Evolutionary conservation across 2,329 filamentous ascomycete genomes (phyloP).

Genomic region (Fusarium nelsonii): DNA sequence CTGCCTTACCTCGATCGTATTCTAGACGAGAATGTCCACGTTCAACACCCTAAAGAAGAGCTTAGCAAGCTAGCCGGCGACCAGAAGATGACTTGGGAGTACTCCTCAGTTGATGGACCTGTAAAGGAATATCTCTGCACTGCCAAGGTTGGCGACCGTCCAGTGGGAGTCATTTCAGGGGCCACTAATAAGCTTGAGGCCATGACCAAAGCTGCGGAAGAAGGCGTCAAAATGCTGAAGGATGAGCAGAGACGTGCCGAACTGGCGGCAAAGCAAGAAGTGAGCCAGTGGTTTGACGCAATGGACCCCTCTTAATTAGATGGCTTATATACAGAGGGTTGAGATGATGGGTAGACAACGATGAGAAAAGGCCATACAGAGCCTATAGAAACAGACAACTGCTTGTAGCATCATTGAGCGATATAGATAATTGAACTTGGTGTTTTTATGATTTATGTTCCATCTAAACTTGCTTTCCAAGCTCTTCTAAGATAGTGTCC

Average conservation of each 20-base stretch:
- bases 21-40: constrained; percentile 68
- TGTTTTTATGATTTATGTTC: background rate
- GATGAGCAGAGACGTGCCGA: constrained; percentile 24
- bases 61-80: constrained; percentile 69
- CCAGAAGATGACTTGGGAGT: constrained; percentile 67
- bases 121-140: constrained; percentile 57
- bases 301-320: constrained; percentile 10
- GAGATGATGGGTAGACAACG: background rate
- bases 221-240: constrained; percentile 58
- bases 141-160: constrained; percentile 62
- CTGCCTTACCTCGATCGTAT: constrained; percentile 72
- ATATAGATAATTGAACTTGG: background rate
- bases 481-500: constrained; percentile 65
- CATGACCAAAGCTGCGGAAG: constrained; percentile 66
- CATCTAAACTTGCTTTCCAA: constrained; percentile 51
- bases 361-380: background rate
- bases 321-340: background rate
- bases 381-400: background rate
- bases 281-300: background rate
- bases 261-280: background rate
- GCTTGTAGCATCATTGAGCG: background rate
- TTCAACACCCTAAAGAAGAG: constrained; percentile 74
- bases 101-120: constrained; percentile 45
- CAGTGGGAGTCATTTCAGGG: constrained; percentile 60
- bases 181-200: constrained; percentile 65